Base-by-base conservation (phyloP, 2,329 filamentous ascomycete genomes). In the Aspergillus fischeri region DNA sequence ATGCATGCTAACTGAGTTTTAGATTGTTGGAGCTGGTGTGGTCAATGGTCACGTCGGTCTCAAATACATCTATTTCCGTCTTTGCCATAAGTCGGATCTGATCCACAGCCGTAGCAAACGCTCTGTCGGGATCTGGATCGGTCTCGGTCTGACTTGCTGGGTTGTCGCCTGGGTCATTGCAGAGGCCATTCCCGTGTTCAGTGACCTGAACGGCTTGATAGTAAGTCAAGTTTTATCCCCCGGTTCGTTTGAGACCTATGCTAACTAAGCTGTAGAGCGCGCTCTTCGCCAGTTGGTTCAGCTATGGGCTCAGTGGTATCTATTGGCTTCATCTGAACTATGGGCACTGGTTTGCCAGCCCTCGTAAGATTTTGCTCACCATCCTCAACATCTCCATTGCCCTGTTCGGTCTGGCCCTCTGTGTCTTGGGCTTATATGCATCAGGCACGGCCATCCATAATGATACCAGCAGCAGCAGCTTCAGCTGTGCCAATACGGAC, bases 111-210 rank as follows among this genome's bases (percentile, higher is more conserved):
- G 77, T 48, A 83, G 79, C 38, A 70, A 74, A 53, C 58, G 77
- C 0, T 81, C 83, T 3, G 80, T 81, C 60, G 70, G 78, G 1
- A 79, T 78, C n/a, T 90, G 87, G 88, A 63, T 84, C 9, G 78
- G 60, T 1, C 82, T 90, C 48, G 80, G 82, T 2, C 67, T 80
- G 0, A 70, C 66, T 9, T 73, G 83, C 45, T 90, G 86, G 83
- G 64, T 83, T 3, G 65, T 87, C 17, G 83, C 85, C 1, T 88
- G 84, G 78, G 71, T 90, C 55, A 86, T 91, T 56, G 86, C 87
- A 10, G 84, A 88, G 70, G 83, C 84, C 0, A 86, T 91, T 7
- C 88, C 88, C 0, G 82, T 84, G 49, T 91, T 90, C 75, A 84
- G 83, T 65, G 80, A 85, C 52, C 74, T 91, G 10, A 75, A 90